Evolutionary conservation across 169 alveolate species (phyloP), one percentile per base, ranked within the genome.

Genomic region (Condylostoma magnum): DNA sequence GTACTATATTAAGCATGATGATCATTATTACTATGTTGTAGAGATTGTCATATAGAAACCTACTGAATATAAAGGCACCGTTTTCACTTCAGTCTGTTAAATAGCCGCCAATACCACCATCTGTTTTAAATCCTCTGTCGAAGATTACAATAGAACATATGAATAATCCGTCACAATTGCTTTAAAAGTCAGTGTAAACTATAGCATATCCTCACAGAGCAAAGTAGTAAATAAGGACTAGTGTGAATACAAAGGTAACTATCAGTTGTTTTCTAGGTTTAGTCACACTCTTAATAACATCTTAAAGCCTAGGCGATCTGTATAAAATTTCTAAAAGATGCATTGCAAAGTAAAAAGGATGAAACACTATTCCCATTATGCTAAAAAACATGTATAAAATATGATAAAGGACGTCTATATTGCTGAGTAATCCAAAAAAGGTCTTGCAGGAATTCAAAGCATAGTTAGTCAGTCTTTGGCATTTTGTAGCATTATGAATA

Each of bases 11-110:
- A 27, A 83, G 37, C 54, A 87, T 63, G 12, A 83, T 54, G 53
- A 81, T 58, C 31, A 81, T 80, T 41, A 83, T 52, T 3, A 68
- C 60, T 0, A 83, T 54, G 74, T 83, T 77, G 54, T 70, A 82
- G 10, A 80, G 41, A 56, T 83, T 83, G 53, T 87, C 94, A 82
- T 68, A 87, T 34, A 76, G 38, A 52, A 83, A 78, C 69, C 92
- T 85, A 8, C 76, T 69, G 20, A 78, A 10, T 63, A 80, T 22
- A 33, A 41, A 77, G 36, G 52, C 43, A 33, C 67, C 72, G 6
- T 52, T 27, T 25, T 10, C 46, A 72, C 20, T 36, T 55, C 10
- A 30, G 27, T 73, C 77, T 15, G 20, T 8, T 41, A 80, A 68
- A 66, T 46, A 56, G 12, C 58, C 68, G 25, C 87, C 87, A 6